These are phyloP conservation scores for Phytophthora litchii DNA, from an alignment of 352 stramenopile genomes.

Conservation along the genomic window DNA sequence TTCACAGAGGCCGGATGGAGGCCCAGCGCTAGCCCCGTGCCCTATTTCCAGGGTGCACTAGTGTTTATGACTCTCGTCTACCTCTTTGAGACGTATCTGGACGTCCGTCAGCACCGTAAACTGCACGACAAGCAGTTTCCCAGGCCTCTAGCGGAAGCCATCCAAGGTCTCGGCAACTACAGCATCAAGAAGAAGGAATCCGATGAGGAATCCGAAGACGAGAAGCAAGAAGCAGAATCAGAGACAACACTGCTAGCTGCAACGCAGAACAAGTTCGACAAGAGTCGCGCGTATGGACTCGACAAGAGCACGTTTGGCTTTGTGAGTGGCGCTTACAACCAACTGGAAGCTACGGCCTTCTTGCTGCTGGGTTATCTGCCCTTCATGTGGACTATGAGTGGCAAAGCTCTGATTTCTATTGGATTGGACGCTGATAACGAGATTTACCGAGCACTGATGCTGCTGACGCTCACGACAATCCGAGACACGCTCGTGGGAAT, in stretches of 20 bases:
- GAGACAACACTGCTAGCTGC: constrained; percentile 77
- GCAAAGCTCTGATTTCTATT: constrained; percentile 54
- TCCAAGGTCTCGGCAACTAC: constrained; percentile 55
- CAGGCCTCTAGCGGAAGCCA: constrained; percentile 52
- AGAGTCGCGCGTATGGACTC: constrained; percentile 93
- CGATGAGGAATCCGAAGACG: constrained; percentile 16
- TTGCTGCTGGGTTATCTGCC: constrained; percentile 93
- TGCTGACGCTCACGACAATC: constrained; percentile 69
- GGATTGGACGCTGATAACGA: constrained; percentile 79
- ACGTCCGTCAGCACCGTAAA: constrained; percentile 91
- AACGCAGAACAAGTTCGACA: constrained; percentile 92
- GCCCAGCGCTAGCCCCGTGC: constrained; percentile 38
- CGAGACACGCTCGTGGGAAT: constrained; percentile 64
- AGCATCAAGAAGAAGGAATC: constrained; percentile 27
- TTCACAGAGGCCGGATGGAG: constrained; percentile 68
- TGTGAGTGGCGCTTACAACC: constrained; percentile 87
- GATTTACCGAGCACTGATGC: constrained; percentile 78
- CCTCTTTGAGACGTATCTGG: constrained; percentile 93
- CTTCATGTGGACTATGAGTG: constrained; percentile 93
- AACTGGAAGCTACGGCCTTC: constrained; percentile 85
- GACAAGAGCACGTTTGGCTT: constrained; percentile 97
- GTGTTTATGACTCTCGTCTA: constrained; percentile 92
- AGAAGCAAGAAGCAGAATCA: constrained; percentile 24
- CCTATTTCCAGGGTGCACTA: constrained; percentile 81
- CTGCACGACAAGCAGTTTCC: constrained; percentile 86